phyloP scores from a whole-genome alignment of 2,329 filamentous ascomycete species.

The Pseudogymnoascus sp. region DNA sequence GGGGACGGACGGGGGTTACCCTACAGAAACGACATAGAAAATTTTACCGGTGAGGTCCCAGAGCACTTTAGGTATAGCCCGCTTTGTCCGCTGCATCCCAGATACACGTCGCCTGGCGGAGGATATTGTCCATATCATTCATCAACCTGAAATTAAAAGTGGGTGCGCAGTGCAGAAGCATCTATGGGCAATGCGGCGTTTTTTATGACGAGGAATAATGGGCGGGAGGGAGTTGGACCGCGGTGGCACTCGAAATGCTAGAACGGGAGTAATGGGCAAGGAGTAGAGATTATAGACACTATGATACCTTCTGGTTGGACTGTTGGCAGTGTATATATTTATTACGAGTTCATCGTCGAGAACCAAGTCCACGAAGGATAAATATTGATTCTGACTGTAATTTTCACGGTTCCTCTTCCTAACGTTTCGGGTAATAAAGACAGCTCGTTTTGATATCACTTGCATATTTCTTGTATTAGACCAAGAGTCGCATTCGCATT shows the following conservation, averaged over 20 bases:
- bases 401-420: not conserved
- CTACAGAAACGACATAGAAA: constrained; percentile 11
- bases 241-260: not conserved
- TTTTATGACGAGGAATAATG: not conserved
- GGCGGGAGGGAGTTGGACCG: not conserved
- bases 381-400: not conserved
- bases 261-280: not conserved
- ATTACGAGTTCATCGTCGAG: not conserved
- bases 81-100: constrained; percentile 35
- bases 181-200: not conserved
- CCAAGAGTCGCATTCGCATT: too few species aligned
- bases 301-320: not conserved
- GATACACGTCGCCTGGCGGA: constrained; percentile 31
- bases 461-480: not conserved
- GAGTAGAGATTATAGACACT: not conserved
- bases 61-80: constrained; percentile 38
- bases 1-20: constrained; percentile 8
- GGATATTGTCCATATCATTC: constrained; percentile 38
- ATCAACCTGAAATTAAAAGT: constrained; percentile 17
- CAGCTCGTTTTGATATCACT: not conserved
- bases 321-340: not conserved
- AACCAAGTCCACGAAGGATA: not conserved
- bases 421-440: not conserved
- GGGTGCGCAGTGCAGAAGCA: not conserved
- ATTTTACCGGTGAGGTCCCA: constrained; percentile 33